Conservation (phyloP, 2,329 filamentous ascomycete species). For the Elsinoe australis region DNA sequence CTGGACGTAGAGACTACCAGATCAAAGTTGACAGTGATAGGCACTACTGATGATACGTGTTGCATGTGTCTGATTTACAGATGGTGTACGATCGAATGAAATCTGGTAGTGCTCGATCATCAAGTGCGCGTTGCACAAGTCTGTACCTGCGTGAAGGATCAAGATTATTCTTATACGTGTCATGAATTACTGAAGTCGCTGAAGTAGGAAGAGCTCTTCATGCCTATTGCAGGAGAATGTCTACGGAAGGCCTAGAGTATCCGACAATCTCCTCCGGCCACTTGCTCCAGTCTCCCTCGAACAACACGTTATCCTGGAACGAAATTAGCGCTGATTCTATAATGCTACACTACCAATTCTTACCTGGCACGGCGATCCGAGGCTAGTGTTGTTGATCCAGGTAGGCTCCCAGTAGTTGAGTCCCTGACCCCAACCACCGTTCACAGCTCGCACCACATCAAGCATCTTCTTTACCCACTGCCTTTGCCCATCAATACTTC, state of each 20-base stretch:
- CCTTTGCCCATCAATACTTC: slow-evolving; percentile 25
- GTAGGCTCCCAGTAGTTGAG: slow-evolving; percentile 31
- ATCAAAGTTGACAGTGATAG: too few relatives aligned
- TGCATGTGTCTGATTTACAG: too few relatives aligned
- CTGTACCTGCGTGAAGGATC: too few relatives aligned
- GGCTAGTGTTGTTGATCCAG: slow-evolving; percentile 27
- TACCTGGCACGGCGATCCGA: slow-evolving; percentile 26
- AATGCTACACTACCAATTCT: background rate
- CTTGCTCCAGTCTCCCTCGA: slow-evolving; percentile 27
- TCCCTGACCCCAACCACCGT: slow-evolving; percentile 25
- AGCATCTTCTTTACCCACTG: slow-evolving; percentile 27
- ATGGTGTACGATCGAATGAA: too few relatives aligned
- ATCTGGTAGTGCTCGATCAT: too few relatives aligned
- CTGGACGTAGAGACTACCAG: too few relatives aligned
- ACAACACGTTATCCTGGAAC: slow-evolving; percentile 24
- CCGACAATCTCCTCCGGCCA: slow-evolving; percentile 23
- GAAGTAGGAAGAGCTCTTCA: too few relatives aligned
- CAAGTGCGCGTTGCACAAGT: too few relatives aligned
- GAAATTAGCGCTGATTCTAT: background rate
- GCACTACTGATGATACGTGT: too few relatives aligned
- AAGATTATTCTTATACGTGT: too few relatives aligned
- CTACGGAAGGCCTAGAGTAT: slow-evolving; percentile 28
- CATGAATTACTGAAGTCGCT: too few relatives aligned
- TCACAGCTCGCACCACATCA: slow-evolving; percentile 19
- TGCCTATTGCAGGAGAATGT: slow-evolving; percentile 26